Base-by-base conservation (phyloP, 2,329 filamentous ascomycete species). In the Blastomyces percursus region DNA sequence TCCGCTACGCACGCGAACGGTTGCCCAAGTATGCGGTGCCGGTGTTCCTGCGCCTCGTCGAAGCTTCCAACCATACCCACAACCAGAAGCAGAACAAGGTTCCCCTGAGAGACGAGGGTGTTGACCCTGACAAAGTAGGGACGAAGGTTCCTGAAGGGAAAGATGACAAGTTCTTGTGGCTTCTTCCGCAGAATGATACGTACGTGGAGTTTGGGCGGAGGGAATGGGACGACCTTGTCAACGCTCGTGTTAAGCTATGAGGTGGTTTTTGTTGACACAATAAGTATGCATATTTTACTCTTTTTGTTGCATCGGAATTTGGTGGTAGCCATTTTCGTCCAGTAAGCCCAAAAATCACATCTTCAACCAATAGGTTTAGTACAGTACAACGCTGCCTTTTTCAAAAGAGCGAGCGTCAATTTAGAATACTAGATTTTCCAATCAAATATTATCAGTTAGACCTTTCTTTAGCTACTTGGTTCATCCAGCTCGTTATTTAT, bases 21-120 rank as follows among this genome's bases (percentile, higher is more conserved):
- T 76, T 92, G 27, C 89, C 89, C 0, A 82, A 81, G 65, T 92
- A 91, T 69, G 89, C 89, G 0, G 87, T 92, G 1, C 89, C 89
- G 0, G 75, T 91, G 1, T 92, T 92, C 75, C 69, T 91, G 51
- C 79, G 88, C 0, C 73, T 90, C 21, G 80, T 88, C 27, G 79
- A 81, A 62, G 83, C 80, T 32, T 72, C 70, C 14, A 69, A 68
- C 9, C 75, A 76, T 63, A 76, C 74, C 44, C 82, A 86, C 6
- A 92, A 91, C 68, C 88, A 90, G 72, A 92, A 92, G 76, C 88
- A 91, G 74, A 89, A 90, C 71, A 92, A 92, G 72, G 82, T 86
- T 1, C 85, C 85, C 0, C 75, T 91, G 55, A 80, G 86, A 68
- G 82, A 83, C 55, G 86, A 89, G 66, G 87, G 87, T 0, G 81